These are phyloP conservation scores for Scleroderma citrinum DNA, from an alignment of 768 basidiomycete species.

Conservation along the genomic window DNA sequence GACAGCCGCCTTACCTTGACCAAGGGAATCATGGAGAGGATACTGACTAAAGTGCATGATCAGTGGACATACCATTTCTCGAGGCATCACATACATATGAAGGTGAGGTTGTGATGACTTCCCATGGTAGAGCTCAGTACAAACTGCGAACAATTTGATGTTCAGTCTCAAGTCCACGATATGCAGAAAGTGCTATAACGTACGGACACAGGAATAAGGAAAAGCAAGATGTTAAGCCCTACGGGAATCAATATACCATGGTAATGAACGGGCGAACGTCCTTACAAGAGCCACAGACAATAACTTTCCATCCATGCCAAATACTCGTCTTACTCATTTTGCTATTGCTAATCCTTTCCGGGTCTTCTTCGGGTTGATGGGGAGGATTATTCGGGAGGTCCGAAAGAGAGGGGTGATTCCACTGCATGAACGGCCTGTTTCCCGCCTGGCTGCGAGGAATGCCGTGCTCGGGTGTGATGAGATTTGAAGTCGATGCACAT, in stretches of 20 bases:
- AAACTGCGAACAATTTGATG: constrained; percentile 39
- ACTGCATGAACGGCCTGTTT: constrained; percentile 27
- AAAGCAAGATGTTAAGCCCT: constrained; percentile 69
- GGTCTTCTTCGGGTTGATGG: not conserved
- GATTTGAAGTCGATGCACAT: constrained; percentile 15
- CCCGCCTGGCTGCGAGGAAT: constrained; percentile 15
- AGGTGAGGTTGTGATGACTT: constrained; percentile 49
- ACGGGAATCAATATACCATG: not conserved
- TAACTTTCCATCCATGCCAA: constrained; percentile 48
- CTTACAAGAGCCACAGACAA: constrained; percentile 56
- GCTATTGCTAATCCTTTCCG: not conserved
- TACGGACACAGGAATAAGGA: constrained; percentile 66
- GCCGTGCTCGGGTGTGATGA: constrained; percentile 16
- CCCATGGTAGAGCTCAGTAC: constrained; percentile 43
- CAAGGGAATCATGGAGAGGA: constrained; percentile 70
- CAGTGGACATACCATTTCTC: not conserved
- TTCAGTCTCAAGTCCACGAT: not conserved
- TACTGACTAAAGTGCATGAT: constrained; percentile 40
- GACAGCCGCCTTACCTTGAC: constrained; percentile 47
- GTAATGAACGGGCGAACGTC: not conserved
- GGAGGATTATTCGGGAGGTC: constrained; percentile 11
- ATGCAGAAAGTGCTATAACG: constrained; percentile 15
- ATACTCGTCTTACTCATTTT: constrained; percentile 13
- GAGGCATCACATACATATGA: constrained; percentile 44
- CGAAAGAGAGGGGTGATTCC: constrained; percentile 22